A percentile compares a stretch with the other conserved stretches of the same genome.
Conservation (phyloP, 352 stramenopile genomes). For the Phytophthora vignae region DNA sequence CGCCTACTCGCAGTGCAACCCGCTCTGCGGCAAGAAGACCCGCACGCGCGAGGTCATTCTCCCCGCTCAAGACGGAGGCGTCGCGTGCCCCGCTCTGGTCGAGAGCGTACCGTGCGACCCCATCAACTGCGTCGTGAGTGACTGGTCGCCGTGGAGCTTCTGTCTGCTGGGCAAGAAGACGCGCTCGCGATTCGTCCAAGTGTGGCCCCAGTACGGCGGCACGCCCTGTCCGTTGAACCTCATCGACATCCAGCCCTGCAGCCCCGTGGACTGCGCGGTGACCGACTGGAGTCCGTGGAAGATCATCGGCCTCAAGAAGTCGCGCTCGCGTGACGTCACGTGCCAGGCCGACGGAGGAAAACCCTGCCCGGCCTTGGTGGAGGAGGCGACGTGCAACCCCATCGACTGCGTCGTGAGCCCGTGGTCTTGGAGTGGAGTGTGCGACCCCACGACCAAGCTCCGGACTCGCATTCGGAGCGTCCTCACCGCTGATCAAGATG, state of each 20-base stretch:
- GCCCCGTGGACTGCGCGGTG: constrained; percentile 53
- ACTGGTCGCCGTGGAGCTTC: constrained; percentile 51
- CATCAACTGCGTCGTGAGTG: constrained; percentile 52
- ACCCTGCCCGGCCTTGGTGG: constrained; percentile 50
- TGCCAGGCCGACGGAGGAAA: constrained; percentile 48
- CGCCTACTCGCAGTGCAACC: constrained; percentile 39
- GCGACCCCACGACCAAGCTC: constrained; percentile 44
- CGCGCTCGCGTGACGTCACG: constrained; percentile 47
- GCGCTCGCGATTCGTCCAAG: constrained; percentile 44
- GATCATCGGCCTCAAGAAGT: constrained; percentile 47
- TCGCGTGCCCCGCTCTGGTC: constrained; percentile 33
- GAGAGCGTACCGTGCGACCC: constrained; percentile 48
- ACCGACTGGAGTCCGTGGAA: constrained; percentile 45
- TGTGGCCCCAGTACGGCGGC: constrained; percentile 47
- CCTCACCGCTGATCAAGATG: constrained; percentile 46
- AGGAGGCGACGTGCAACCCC: constrained; percentile 46
- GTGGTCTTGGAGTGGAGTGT: constrained; percentile 48
- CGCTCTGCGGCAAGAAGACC: constrained; percentile 41
- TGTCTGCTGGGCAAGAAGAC: constrained; percentile 50
- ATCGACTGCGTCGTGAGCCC: constrained; percentile 54
- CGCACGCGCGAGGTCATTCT: constrained; percentile 41
- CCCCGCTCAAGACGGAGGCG: constrained; percentile 34
- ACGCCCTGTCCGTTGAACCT: constrained; percentile 37
- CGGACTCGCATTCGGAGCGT: constrained; percentile 40
- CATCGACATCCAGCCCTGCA: constrained; percentile 39